Evolutionary conservation across 176 grass and related monocot genomes (phyloP).

Genomic region (Oryza coarctata): DNA sequence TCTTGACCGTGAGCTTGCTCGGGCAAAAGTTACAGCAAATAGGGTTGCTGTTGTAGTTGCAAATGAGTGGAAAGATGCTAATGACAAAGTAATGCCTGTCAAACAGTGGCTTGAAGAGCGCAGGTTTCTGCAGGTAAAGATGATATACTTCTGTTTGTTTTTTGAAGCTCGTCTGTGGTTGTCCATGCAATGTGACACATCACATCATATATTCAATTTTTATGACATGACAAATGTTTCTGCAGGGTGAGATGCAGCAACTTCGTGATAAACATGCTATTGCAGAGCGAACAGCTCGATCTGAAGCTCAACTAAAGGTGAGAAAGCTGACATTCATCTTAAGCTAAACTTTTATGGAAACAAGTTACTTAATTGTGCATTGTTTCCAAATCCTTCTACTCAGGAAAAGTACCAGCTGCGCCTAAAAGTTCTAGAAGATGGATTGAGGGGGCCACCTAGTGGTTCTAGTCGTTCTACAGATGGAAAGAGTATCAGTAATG

Average conservation of each 20-base stretch:
- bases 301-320: conserved; percentile 92
- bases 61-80: conserved; percentile 98
- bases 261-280: conserved; percentile 90
- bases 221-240: conserved; percentile 13
- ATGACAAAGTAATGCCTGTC: conserved; percentile 99
- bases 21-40: conserved; percentile 89
- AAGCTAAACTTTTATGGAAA: not conserved
- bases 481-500: conserved; percentile 60
- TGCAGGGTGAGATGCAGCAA: conserved; percentile 97
- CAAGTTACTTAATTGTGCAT: not conserved
- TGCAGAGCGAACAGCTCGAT: conserved; percentile 75
- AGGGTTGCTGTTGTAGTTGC: conserved; percentile 93
- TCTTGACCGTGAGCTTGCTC: conserved; percentile 84
- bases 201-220: conserved; percentile 5
- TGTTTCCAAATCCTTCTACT: not conserved
- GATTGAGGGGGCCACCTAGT: conserved; percentile 64
- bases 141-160: conserved; percentile 20
- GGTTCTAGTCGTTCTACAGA: conserved; percentile 56
- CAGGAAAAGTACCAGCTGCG: conserved; percentile 91
- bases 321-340: conserved; percentile 8
- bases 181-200: not conserved
- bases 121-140: conserved; percentile 88
- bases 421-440: conserved; percentile 89
- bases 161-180: not conserved
- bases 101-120: conserved; percentile 98